These are phyloP conservation scores for Suillus decipiens DNA, from an alignment of 768 basidiomycete genomes.

Conservation along the genomic window DNA sequence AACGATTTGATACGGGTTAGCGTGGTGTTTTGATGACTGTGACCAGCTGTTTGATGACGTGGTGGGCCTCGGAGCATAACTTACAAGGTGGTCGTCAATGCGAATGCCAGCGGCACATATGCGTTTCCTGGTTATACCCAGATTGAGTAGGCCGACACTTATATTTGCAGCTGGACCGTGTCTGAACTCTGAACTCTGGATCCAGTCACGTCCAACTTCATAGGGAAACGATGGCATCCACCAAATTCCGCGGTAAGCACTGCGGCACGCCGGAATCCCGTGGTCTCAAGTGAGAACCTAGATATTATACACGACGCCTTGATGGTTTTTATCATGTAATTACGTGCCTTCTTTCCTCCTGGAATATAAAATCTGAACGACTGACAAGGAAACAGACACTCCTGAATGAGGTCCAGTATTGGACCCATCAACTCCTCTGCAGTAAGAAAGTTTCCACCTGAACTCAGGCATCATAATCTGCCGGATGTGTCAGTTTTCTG, in stretches of 20 bases:
- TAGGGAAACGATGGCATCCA: not conserved
- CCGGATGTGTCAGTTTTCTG: no score
- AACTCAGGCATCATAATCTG: no score
- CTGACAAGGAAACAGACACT: not conserved
- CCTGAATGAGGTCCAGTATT: not conserved
- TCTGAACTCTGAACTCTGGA: not conserved
- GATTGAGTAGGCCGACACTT: not conserved
- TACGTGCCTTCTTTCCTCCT: not conserved
- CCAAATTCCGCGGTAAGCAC: not conserved
- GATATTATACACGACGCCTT: not conserved
- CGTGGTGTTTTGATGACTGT: no score
- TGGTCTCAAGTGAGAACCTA: not conserved
- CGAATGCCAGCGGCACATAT: no score
- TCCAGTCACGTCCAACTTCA: not conserved
- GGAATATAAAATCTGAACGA: not conserved
- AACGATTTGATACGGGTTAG: no score
- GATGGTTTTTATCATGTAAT: not conserved
- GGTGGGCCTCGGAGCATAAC: no score
- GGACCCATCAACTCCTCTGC: no score
- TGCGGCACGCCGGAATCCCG: not conserved
- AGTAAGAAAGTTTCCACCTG: no score
- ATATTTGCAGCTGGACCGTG: not conserved
- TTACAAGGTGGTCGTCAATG: no score
- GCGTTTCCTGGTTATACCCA: not conserved
- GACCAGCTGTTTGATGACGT: no score